Percentiles rank a stretch among this genome's conserved stretches.
Evolutionary conservation across 179 eudicot genomes (phyloP).

Genomic region (Vitellaria paradoxa): DNA sequence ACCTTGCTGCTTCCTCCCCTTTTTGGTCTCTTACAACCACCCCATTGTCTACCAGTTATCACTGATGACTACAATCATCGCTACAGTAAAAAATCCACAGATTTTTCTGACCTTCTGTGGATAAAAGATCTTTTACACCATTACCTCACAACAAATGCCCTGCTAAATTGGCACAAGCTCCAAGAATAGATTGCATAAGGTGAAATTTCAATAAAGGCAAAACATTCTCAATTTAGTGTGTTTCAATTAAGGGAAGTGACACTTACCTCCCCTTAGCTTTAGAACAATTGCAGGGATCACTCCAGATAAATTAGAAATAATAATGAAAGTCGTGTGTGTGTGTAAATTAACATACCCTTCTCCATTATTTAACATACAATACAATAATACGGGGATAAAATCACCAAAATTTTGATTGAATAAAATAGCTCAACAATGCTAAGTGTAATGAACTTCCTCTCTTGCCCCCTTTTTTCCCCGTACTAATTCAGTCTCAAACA

Average conservation of each 20-base stretch:
- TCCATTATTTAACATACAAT: neutral
- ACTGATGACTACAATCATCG: too few species aligned
- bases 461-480: neutral
- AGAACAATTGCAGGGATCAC: neutral
- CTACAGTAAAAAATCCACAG: too few species aligned
- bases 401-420: neutral
- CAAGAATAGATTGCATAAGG: neutral
- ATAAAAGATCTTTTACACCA: neutral
- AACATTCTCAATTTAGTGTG: neutral
- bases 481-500: neutral
- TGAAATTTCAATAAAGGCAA: neutral
- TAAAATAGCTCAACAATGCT: neutral
- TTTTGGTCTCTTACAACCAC: too few species aligned
- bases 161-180: neutral
- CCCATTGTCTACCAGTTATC: too few species aligned
- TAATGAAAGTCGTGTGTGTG: neutral
- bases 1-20: too few species aligned
- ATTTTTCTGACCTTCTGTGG: too few species aligned
- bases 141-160: slow-evolving; percentile 1
- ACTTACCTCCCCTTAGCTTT: neutral
- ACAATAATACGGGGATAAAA: neutral
- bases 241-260: neutral
- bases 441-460: neutral
- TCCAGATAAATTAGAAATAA: neutral
- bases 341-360: neutral